Base-by-base conservation (phyloP, 768 basidiomycete genomes). In the Russula brevipes region DNA sequence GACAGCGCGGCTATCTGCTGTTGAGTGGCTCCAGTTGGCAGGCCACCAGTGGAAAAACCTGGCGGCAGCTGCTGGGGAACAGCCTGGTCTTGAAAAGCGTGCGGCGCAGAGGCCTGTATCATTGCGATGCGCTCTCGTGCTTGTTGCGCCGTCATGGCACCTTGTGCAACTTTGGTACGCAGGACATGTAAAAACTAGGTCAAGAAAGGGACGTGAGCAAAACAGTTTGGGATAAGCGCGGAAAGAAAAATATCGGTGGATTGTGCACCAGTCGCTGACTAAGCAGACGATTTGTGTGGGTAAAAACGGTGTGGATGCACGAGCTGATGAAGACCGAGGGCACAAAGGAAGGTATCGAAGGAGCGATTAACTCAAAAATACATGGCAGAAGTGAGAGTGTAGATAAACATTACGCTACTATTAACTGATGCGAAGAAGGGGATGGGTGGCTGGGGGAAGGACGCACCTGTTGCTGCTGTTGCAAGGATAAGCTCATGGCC, bases 241-340 rank as follows among this genome's bases (percentile, higher is more conserved):
- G 36, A 36, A 24, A 31, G 31, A 41, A 57, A 65, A 56, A 35
- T 46, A 36, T 36, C 14, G 41, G 12, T 57, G n/a, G 46, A 47
- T 39, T 49, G 31, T 41, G 44, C 33, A 16, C 39, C 46, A 45
- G 58, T n/a, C 39, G 63, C 63, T 64, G 44, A 67, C 54, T 57
- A 56, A 65, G 60, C 66, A 46, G 52, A 46, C 59, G 59, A 67
- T 65, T 52, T 49, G 51, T 46, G 44, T 59, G 57, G 57, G 54
- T 52, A 50, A 61, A 63, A 64, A 53, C 58, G 46, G 41, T 59
- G 62, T 33, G 44, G 38, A 24, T 53, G 57, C 63, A 64, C 51
- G 58, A 42, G 45, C 62, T 63, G 58, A 64, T 64, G 58, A 42
- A 55, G 61, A 30, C 12, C 14, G 57, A 42, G 41, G 58, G 19